Conservation (phyloP, 139 green algal genomes). For the Tetraselmis striata region DNA sequence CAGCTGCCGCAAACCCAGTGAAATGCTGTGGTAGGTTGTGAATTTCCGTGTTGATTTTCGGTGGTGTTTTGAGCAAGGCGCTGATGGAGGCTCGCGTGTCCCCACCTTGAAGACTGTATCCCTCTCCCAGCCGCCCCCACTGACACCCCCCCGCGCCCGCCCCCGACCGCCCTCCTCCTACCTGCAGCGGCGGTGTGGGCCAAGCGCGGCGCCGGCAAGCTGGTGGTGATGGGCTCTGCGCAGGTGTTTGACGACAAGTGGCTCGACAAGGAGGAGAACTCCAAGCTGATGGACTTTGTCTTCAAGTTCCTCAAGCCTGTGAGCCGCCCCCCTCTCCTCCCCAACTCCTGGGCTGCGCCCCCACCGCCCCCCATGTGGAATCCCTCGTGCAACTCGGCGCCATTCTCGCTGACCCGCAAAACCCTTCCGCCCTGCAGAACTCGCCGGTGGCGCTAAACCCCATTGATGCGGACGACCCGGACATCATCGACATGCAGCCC, state of each 20-base stretch:
- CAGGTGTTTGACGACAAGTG: constrained; percentile 76
- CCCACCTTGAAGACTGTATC: too few species aligned
- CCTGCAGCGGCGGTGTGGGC: constrained; percentile 56
- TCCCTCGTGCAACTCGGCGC: neutral
- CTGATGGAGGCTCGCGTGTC: too few species aligned
- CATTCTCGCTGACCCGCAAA: neutral
- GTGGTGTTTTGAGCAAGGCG: too few species aligned
- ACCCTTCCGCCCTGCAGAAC: constrained; percentile 20
- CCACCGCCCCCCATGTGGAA: neutral
- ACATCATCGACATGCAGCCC: constrained; percentile 57
- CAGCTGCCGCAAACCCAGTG: too few species aligned
- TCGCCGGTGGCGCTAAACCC: constrained; percentile 46
- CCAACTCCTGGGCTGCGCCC: neutral
- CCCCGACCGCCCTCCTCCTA: too few species aligned
- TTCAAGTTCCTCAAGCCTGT: constrained; percentile 66
- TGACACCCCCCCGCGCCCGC: too few species aligned
- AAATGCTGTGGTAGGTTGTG: too few species aligned
- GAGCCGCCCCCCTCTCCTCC: neutral
- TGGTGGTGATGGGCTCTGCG: constrained; percentile 62
- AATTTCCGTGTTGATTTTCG: too few species aligned
- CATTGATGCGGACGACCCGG: constrained; percentile 61
- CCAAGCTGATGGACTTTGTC: constrained; percentile 68
- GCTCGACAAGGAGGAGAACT: constrained; percentile 83
- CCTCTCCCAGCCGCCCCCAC: too few species aligned
- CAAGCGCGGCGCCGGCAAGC: constrained; percentile 34